Percentiles rank a stretch among this genome's conserved stretches.
Evolutionary conservation across 345 rosid genomes (phyloP).

Genomic region (Brassica incana): DNA sequence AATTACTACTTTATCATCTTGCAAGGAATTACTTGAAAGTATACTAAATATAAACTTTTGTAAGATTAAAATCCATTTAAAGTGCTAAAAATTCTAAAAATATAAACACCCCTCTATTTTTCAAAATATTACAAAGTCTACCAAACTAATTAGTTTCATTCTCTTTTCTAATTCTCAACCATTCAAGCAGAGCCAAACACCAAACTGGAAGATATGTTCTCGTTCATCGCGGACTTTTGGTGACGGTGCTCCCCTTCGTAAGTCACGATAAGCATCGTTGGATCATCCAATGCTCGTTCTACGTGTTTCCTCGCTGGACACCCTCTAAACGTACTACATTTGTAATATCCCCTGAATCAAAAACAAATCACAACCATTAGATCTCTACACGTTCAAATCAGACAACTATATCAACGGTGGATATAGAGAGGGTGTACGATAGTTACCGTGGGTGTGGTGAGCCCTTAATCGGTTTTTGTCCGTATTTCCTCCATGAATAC

Average conservation of each 20-base stretch:
- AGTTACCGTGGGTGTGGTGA: constrained; percentile 89
- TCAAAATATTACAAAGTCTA: constrained; percentile 32
- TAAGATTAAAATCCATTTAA: background rate
- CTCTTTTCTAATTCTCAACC: constrained; percentile 2
- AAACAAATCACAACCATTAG: constrained; percentile 21
- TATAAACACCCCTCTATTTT: constrained; percentile 13
- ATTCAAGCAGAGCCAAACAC: constrained; percentile 51
- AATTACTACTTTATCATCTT: background rate
- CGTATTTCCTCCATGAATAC: constrained; percentile 91
- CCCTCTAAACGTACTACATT: constrained; percentile 78
- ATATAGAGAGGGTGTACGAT: background rate
- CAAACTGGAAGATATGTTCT: constrained; percentile 38
- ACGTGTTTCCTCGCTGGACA: constrained; percentile 96
- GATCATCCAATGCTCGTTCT: constrained; percentile 80
- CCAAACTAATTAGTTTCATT: constrained; percentile 11
- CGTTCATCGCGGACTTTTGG: constrained; percentile 49
- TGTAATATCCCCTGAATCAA: constrained; percentile 70
- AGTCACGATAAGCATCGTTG: constrained; percentile 78
- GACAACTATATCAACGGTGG: constrained; percentile 10
- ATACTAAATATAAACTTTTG: background rate
- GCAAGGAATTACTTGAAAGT: background rate
- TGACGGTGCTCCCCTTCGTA: constrained; percentile 93
- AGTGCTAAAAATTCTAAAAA: background rate
- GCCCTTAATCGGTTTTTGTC: constrained; percentile 94
- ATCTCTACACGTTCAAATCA: background rate